Conservation (phyloP, 2,329 filamentous ascomycete species). For the Penicillium digitatum region DNA sequence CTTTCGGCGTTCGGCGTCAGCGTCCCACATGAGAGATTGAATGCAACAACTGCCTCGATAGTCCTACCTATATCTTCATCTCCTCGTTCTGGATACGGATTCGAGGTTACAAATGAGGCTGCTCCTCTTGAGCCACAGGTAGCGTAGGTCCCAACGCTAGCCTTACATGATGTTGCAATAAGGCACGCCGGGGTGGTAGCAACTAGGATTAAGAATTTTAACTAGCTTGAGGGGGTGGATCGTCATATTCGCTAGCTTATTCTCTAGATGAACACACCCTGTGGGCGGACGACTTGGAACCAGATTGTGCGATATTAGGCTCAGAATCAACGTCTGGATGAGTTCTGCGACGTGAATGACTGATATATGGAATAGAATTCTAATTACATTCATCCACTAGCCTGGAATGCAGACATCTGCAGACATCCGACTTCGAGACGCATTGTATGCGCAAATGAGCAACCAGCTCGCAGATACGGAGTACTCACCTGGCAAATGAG, state of each 20-base stretch:
- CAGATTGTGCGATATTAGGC: conserved; percentile 9
- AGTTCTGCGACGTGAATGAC: conserved; percentile 8
- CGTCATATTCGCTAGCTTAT: conserved; percentile 4
- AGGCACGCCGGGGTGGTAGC: neutral
- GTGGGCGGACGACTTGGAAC: conserved; percentile 12
- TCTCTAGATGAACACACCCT: conserved; percentile 7
- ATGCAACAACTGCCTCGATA: neutral
- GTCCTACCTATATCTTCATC: neutral
- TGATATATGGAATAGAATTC: conserved; percentile 3
- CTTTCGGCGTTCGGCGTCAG: neutral
- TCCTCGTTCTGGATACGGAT: conserved; percentile 15
- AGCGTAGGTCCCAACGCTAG: neutral
- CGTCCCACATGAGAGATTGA: neutral
- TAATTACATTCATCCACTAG: conserved; percentile 12
- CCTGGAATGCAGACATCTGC: conserved; percentile 19
- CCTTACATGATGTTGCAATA: conserved; percentile 6
- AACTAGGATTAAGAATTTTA: neutral
- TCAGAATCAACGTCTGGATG: conserved; percentile 2
- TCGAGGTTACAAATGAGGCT: conserved; percentile 10
- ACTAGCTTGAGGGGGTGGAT: conserved; percentile 12
- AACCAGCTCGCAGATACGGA: neutral
- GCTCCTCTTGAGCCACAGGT: conserved; percentile 8
- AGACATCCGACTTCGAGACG: neutral
- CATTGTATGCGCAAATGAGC: conserved; percentile 9
- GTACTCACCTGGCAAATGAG: conserved; percentile 17